Evolutionary conservation across 345 rosid species (phyloP).

Genomic region (Ricinus communis): DNA sequence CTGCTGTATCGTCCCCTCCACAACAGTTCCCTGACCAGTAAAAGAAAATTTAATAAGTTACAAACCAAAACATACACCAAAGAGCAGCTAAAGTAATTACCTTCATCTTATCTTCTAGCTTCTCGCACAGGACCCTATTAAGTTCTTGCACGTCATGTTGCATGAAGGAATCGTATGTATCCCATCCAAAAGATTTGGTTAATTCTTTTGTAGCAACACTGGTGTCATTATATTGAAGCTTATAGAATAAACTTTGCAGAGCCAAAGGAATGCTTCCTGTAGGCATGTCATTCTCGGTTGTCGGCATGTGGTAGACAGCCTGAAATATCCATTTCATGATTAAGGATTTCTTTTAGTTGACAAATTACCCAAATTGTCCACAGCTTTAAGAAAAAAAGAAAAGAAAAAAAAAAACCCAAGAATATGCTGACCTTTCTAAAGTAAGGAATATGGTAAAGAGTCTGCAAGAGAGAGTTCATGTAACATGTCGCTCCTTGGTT

Average conservation of each 20-base stretch:
- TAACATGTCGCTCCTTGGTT: constrained; percentile 99
- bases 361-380: constrained; percentile 5
- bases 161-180: constrained; percentile 94
- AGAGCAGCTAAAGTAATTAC: constrained; percentile 22
- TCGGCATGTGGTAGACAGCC: constrained; percentile 99
- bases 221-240: constrained; percentile 88
- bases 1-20: constrained; percentile 94
- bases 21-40: constrained; percentile 76
- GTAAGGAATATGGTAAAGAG: constrained; percentile 90
- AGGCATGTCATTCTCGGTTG: constrained; percentile 89
- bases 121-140: constrained; percentile 87
- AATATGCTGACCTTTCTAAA: constrained; percentile 74
- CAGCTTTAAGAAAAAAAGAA: no score
- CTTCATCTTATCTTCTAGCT: constrained; percentile 99
- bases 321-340: constrained; percentile 27
- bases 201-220: constrained; percentile 96
- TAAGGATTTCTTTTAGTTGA: background rate
- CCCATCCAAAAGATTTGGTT: constrained; percentile 99
- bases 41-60: constrained; percentile 10
- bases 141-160: constrained; percentile 99
- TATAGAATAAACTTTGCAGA: constrained; percentile 93
- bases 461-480: constrained; percentile 95
- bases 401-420: background rate
- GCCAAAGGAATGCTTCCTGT: constrained; percentile 96
- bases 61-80: background rate